Base-by-base conservation (phyloP, 148 eudicot species). In the Bassia scoparia region DNA sequence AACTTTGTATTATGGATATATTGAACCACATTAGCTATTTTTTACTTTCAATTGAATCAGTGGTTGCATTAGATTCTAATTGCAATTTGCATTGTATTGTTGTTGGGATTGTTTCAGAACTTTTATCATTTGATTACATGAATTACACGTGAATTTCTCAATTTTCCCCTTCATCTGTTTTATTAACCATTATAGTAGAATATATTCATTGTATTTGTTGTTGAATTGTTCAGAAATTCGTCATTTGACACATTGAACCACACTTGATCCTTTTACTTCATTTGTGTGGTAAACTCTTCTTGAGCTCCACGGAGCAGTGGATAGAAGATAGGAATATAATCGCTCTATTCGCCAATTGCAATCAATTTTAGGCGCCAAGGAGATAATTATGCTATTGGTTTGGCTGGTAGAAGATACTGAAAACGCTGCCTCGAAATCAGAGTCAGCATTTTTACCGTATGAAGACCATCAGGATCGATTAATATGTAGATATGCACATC, bases 281-380 rank as follows among this genome's bases (percentile, higher is more conserved):
- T 43, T 70, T 43, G 76, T 68, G 67, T 68, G 68, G 75, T 64
- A 77, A 68, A 18, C 50, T 34, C 21, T 77, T 73, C 50, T 53
- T 9, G 41, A 66, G 54, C 34, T 37, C n/a, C 12, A 60, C 62
- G 35, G 31, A 67, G 26, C 30, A 62, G 61, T 67, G 69, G 59
- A 66, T 73, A 34, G 70, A 84, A 79, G 55, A 90, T 91, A 95
- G 87, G 96, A 74, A 67, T 67, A 37, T 61, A 86, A 72, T 66
- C 87, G 81, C 14, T 76, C 84, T 10, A 37, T 78, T 68, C 77
- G 85, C 67, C 85, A 74, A 53, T 74, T 79, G 74, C 79, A 55
- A 78, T 77, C 87, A 43, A 76, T 75, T 61, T 67, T 81, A 77
- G 76, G 79, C 80, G 52, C 78, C 72, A 41, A 70, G 81, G 80